Evolutionary conservation across 202 grass and related monocot species (phyloP), one percentile per base, ranked within the genome.

Genomic region (Thinopyrum obtusiflorum): DNA sequence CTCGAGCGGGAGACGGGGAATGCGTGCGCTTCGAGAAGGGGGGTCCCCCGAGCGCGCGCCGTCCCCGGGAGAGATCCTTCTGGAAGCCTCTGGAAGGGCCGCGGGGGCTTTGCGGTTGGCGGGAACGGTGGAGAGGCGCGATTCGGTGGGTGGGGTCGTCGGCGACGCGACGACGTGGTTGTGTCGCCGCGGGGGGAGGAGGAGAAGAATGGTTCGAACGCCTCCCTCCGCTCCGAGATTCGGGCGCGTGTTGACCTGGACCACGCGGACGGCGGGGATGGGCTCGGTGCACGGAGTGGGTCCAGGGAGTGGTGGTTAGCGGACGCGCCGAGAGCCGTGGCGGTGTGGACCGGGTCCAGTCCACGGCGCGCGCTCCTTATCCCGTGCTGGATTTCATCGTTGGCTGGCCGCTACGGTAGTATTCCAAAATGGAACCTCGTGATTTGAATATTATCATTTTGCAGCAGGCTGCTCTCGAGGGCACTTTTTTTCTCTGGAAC

Each of bases 271-370:
- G 71, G 84, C 7, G 23, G 24, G 12, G 81, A 89, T 79, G 76
- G 68, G 7, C 17, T 65, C 14, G 36, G 60, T 47, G 21, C 9
- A 26, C 28, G 82, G 21, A 27, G 53, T 32, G 4, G 21, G 68
- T 55, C 27, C 33, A 47, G 20, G 2, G 12, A 46, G 26, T 5
- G 33, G 37, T 8, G 6, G 66, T 55, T 28, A 33, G 28, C 5
- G 31, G 44, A 1, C 8, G 9, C 73, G 27, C 73, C 9, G 27
- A 57, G 47, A 32, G 17, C 6, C 35, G 17, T 36, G 13, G 27
- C 26, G 37, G 39, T 70, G 86, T 88, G 65, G 80, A 65, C 74
- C 80, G 4, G 28, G 80, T 84, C 72, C 80, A 83, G 80, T 84
- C 72, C 80, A 83, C 36, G 2, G 72, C 72, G 7, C 25, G 25